These are phyloP conservation scores for Vanilla planifolia DNA, from an alignment of 106 monocot genomes.

Conservation along the genomic window DNA sequence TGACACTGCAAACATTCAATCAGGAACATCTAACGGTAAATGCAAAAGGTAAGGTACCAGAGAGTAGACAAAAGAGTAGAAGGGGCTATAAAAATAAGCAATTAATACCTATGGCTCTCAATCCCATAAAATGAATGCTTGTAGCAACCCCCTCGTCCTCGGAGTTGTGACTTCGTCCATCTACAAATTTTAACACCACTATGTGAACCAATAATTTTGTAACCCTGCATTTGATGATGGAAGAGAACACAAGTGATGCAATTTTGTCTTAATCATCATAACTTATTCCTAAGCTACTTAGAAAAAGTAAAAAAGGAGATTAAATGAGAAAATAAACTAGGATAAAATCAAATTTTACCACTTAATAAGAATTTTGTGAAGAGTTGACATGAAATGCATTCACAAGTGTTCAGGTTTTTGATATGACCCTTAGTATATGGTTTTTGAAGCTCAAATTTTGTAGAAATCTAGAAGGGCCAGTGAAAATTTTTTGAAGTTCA, in stretches of 20 bases:
- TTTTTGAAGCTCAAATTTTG: too few relatives aligned
- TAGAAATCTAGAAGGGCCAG: too few relatives aligned
- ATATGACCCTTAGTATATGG: too few relatives aligned
- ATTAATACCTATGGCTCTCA: constrained; percentile 80
- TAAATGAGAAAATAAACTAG: too few relatives aligned
- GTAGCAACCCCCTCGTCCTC: constrained; percentile 97
- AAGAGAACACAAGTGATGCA: background rate
- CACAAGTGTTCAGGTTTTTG: too few relatives aligned
- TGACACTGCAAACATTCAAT: background rate
- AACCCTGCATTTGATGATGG: constrained; percentile 47
- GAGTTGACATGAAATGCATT: too few relatives aligned
- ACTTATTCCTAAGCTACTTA: too few relatives aligned
- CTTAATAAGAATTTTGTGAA: too few relatives aligned
- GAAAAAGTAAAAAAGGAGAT: too few relatives aligned
- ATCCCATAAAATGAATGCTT: constrained; percentile 99
- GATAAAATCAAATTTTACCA: too few relatives aligned
- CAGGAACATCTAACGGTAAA: background rate
- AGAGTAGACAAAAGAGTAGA: background rate
- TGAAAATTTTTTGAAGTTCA: too few relatives aligned
- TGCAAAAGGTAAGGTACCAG: background rate
- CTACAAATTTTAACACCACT: constrained; percentile 98
- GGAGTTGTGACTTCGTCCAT: constrained; percentile 96
- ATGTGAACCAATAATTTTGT: constrained; percentile 97
- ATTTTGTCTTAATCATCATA: too few relatives aligned
- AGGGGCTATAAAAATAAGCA: constrained; percentile 2